Evolutionary conservation across 2,329 filamentous ascomycete genomes (phyloP).

Genomic region (Pseudocercospora eumusae): DNA sequence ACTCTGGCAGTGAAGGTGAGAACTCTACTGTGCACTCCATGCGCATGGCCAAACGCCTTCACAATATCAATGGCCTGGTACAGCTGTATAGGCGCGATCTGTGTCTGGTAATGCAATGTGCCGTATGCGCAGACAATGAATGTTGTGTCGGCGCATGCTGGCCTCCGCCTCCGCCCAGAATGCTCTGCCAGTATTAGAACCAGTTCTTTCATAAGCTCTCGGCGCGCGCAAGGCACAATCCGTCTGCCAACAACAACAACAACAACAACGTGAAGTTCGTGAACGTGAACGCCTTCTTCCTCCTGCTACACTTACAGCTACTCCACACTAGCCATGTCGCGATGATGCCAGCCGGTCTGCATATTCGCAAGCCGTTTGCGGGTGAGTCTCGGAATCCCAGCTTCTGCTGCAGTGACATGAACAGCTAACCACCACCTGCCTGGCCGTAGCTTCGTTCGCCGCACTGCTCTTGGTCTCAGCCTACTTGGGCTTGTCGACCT

Average conservation of each 20-base stretch:
- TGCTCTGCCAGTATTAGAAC: background rate
- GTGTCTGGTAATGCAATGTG: background rate
- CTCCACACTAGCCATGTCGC: constrained; percentile 17
- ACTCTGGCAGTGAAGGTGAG: constrained; percentile 4
- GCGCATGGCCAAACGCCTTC: background rate
- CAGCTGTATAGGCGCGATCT: background rate
- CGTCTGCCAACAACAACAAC: background rate
- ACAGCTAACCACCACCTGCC: constrained; percentile 18
- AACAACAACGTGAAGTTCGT: too few species aligned
- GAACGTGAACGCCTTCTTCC: background rate
- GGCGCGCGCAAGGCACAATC: constrained; percentile 5
- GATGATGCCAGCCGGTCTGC: constrained; percentile 54
- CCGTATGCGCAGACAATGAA: background rate
- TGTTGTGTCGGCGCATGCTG: background rate
- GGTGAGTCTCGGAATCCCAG: constrained; percentile 57
- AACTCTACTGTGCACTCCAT: background rate
- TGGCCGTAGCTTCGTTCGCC: constrained; percentile 49
- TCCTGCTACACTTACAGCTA: background rate
- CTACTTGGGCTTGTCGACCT: constrained; percentile 73
- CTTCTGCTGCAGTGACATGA: constrained; percentile 7
- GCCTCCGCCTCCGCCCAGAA: too few species aligned
- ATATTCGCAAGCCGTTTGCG: constrained; percentile 85
- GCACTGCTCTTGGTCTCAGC: constrained; percentile 68
- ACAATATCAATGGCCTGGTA: background rate
- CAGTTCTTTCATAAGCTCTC: constrained; percentile 3